Evolutionary conservation across 202 grass and related monocot genomes (phyloP), one percentile per base, ranked within the genome.

Genomic region (Zizania palustris): DNA sequence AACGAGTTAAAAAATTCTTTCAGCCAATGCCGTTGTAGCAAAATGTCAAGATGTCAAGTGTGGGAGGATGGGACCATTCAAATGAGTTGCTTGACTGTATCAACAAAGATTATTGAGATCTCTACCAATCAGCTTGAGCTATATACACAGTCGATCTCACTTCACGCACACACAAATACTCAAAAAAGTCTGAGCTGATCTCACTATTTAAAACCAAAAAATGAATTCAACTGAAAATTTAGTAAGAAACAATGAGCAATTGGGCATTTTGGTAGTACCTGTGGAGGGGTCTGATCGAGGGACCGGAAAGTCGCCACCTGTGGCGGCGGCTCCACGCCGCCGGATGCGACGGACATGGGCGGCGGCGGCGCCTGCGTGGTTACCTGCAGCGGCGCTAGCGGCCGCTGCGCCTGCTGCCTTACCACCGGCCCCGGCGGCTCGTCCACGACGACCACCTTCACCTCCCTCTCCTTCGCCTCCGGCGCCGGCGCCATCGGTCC

Each of bases 331-430:
- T 72, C 77, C 73, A 70, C 22, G 79, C 76, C 69, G 85, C 83
- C 79, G 71, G 89, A 76, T 53, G 82, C 41, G 68, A 88, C 84
- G 20, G 73, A 37, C 65, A 90, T 65, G 76, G 82, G 63, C 76
- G 80, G 63, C 64, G 77, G 86, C 78, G 91, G 48, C 73, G 70
- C 72, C 55, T 80, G 91, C 68, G 68, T 85, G 84, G 75, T 93
- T 58, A 98, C 89, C 63, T 98, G 96, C 58, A 98, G 85, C 49
- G 96, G 89, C 38, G 87, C 77, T 20, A 90, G 76, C 34, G 74
- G 77, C 7, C 88, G 82, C 89, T 87, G 89, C 12, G 91, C 73
- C 78, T 98, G 96, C 51, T 95, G 90, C 75, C 89, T 71, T 11
- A 83, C 68, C 41, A 60, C 73, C 14, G 36, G 51, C 12, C 77